Evolutionary conservation across 495 filamentous ascomycete genomes (phyloP).

Genomic region (Lasiosphaeria ovina): DNA sequence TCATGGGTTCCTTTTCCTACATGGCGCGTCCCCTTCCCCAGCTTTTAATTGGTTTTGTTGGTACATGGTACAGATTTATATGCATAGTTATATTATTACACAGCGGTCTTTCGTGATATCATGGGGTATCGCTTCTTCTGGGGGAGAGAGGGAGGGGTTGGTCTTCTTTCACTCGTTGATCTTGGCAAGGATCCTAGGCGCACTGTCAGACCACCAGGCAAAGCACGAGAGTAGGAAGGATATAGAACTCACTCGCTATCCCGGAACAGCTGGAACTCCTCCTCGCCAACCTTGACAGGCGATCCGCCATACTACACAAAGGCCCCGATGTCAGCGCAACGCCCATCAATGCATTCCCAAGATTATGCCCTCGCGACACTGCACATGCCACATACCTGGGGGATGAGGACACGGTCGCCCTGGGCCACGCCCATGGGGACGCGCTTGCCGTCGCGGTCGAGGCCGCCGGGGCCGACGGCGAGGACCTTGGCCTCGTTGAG

Average conservation of each 20-base stretch:
- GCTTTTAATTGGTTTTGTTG: too few relatives aligned
- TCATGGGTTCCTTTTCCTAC: too few relatives aligned
- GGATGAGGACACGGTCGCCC: constrained; percentile 95
- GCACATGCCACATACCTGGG: constrained; percentile 65
- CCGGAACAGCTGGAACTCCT: constrained; percentile 92
- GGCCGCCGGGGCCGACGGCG: constrained; percentile 83
- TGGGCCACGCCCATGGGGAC: constrained; percentile 73
- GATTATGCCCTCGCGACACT: not conserved
- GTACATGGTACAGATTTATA: not conserved
- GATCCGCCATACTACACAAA: constrained; percentile 82
- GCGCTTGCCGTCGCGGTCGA: constrained; percentile 85
- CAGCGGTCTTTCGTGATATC: not conserved
- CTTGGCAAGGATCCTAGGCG: constrained; percentile 73
- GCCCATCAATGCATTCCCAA: not conserved
- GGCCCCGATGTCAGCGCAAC: constrained; percentile 8
- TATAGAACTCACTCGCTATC: constrained; percentile 81
- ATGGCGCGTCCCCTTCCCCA: too few relatives aligned
- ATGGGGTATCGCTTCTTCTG: not conserved
- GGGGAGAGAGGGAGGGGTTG: too few relatives aligned
- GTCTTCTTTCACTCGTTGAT: constrained; percentile 70
- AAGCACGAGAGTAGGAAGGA: not conserved
- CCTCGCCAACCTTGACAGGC: constrained; percentile 94
- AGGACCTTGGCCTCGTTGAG: constrained; percentile 95
- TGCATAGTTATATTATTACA: not conserved
- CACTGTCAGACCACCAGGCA: not conserved